phyloP scores from a whole-genome alignment of 2,329 filamentous ascomycete species.

The Trichoderma sp. region DNA sequence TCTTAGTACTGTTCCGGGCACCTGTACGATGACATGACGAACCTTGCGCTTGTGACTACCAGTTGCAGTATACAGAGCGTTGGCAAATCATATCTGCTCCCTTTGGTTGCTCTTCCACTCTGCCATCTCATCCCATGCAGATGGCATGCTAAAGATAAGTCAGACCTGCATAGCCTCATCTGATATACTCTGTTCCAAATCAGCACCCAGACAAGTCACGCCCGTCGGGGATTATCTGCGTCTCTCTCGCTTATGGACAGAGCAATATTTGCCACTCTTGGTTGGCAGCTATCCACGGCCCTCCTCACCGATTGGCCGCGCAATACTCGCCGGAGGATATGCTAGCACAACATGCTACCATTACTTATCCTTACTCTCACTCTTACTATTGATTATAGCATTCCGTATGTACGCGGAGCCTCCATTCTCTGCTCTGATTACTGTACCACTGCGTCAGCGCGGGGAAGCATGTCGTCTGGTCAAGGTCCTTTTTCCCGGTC shows the following conservation, averaged over 20 bases:
- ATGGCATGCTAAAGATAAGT: neutral
- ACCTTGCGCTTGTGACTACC: neutral
- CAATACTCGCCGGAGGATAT: neutral
- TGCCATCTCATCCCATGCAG: neutral
- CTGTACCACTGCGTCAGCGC: conserved; percentile 9
- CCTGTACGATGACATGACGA: neutral
- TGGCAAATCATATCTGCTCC: neutral
- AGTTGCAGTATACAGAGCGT: neutral
- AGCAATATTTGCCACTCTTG: neutral
- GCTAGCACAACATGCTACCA: neutral
- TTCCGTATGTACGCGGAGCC: neutral
- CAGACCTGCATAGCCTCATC: conserved; percentile 3
- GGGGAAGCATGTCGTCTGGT: conserved; percentile 19
- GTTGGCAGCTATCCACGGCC: neutral
- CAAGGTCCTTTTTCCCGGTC: neutral
- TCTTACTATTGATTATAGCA: neutral
- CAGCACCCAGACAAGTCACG: neutral
- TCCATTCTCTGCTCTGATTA: neutral
- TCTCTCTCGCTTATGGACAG: conserved; percentile 2
- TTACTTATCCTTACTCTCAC: neutral
- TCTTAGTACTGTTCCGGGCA: neutral
- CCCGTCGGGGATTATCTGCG: neutral
- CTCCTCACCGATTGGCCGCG: neutral
- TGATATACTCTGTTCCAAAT: neutral
- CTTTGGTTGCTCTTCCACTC: neutral